Percentiles rank a stretch among this genome's conserved stretches.
Evolutionary conservation across 2,329 filamentous ascomycete species (phyloP).

Genomic region (Fusarium austroafricanum): DNA sequence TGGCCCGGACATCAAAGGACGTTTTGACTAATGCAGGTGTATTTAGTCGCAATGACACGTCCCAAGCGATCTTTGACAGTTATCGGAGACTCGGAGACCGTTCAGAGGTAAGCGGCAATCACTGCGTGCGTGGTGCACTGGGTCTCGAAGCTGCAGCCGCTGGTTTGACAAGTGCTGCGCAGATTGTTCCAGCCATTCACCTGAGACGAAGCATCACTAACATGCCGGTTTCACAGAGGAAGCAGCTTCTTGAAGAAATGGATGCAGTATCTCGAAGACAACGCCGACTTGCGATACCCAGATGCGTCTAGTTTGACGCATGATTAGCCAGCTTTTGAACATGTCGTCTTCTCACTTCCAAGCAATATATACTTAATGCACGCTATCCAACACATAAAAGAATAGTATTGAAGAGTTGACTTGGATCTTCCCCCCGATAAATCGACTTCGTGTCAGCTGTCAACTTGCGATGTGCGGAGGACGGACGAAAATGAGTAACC

Average conservation of each 20-base stretch:
- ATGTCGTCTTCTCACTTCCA: neutral
- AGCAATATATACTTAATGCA: neutral
- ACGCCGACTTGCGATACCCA: conserved; percentile 91
- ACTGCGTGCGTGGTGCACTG: conserved; percentile 5
- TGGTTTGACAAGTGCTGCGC: conserved; percentile 32
- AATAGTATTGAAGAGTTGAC: neutral
- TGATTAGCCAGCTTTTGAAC: conserved; percentile 16
- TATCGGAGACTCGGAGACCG: conserved; percentile 94
- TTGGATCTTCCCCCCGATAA: conserved; percentile 25
- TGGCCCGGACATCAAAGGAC: conserved; percentile 6
- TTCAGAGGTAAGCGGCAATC: conserved; percentile 76
- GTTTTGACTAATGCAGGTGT: conserved; percentile 36
- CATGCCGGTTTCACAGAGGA: conserved; percentile 66
- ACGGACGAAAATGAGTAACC: conserved; percentile 10
- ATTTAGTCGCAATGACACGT: conserved; percentile 97
- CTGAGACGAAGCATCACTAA: conserved; percentile 40
- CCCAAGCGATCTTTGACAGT: conserved; percentile 91
- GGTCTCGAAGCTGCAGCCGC: conserved; percentile 17
- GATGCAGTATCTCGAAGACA: conserved; percentile 91
- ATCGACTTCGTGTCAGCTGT: neutral
- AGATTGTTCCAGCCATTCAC: conserved; percentile 36
- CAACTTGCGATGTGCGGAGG: conserved; percentile 14
- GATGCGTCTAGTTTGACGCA: conserved; percentile 63
- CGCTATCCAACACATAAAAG: neutral
- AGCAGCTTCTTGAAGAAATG: conserved; percentile 87